Percentiles rank a stretch among this genome's conserved stretches.
Evolutionary conservation across 768 basidiomycete genomes (phyloP).

Genomic region (Boletus bicolor): DNA sequence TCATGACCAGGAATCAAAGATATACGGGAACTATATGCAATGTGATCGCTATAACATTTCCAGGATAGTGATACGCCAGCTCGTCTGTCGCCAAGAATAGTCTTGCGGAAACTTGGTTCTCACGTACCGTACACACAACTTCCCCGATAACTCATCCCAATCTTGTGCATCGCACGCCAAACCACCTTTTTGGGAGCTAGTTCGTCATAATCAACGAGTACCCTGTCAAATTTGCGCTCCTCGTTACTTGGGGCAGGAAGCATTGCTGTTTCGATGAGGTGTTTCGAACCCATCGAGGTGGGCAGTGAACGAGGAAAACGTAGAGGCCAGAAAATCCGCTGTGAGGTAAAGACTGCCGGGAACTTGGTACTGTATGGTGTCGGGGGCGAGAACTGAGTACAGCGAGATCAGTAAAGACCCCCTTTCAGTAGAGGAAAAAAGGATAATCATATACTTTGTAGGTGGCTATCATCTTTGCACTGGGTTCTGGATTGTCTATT

Average conservation of each 20-base stretch:
- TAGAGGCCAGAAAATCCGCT: constrained; percentile 31
- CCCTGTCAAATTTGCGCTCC: constrained; percentile 18
- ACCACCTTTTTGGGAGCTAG: constrained; percentile 1
- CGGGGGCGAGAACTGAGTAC: constrained; percentile 18
- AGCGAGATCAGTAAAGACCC: not conserved
- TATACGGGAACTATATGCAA: not conserved
- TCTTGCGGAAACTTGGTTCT: constrained; percentile 24
- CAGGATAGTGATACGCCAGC: constrained; percentile 22
- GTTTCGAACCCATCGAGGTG: constrained; percentile 6
- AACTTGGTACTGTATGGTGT: constrained; percentile 16
- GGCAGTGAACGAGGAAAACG: constrained; percentile 11
- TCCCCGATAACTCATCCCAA: constrained; percentile 33
- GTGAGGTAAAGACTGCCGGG: constrained; percentile 24
- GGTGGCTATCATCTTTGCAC: constrained; percentile 13
- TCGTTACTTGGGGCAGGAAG: constrained; percentile 15
- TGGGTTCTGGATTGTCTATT: constrained; percentile 15
- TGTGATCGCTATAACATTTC: constrained; percentile 20
- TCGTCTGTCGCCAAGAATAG: constrained; percentile 22
- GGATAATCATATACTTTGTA: constrained; percentile 17
- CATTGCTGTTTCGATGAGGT: constrained; percentile 22
- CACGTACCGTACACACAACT: constrained; percentile 24
- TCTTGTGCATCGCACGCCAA: constrained; percentile 27
- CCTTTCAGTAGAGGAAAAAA: not conserved
- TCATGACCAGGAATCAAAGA: not conserved
- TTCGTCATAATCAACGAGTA: constrained; percentile 25